These are phyloP conservation scores for Chaetomium sp. DNA, from an alignment of 2,329 filamentous ascomycete species.

Conservation along the genomic window DNA sequence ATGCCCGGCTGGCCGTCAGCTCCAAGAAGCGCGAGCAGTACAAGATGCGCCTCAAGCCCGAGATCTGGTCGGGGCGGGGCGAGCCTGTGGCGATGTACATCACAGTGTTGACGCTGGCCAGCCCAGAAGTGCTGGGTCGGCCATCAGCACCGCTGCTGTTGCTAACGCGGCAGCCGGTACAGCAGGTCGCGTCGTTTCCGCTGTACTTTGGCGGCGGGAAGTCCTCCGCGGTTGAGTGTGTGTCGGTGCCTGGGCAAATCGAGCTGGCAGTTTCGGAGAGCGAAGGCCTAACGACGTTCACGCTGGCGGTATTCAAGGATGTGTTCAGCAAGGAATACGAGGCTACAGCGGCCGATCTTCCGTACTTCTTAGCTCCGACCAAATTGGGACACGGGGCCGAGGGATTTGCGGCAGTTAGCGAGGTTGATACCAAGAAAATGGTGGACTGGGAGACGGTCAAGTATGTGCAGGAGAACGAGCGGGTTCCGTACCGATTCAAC, in stretches of 20 bases:
- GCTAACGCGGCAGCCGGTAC: constrained; percentile 60
- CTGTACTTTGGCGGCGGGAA: constrained; percentile 64
- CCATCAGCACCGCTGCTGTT: constrained; percentile 60
- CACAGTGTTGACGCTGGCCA: constrained; percentile 53
- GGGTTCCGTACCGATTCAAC: constrained; percentile 29
- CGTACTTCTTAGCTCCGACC: constrained; percentile 75
- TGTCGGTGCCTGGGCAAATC: constrained; percentile 39
- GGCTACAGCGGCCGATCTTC: constrained; percentile 54
- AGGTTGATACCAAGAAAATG: constrained; percentile 24
- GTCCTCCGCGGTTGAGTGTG: constrained; percentile 51
- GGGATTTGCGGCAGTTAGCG: constrained; percentile 15
- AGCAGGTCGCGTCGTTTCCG: constrained; percentile 59
- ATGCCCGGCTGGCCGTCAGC: constrained; percentile 75
- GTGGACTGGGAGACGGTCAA: constrained; percentile 59
- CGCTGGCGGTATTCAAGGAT: constrained; percentile 69
- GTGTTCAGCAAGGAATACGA: constrained; percentile 86
- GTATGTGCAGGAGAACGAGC: constrained; percentile 28
- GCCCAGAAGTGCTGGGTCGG: constrained; percentile 50
- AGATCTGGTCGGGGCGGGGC: constrained; percentile 56
- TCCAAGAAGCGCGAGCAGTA: constrained; percentile 70
- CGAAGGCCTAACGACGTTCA: constrained; percentile 61
- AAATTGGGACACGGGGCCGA: constrained; percentile 24
- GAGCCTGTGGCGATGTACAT: constrained; percentile 51
- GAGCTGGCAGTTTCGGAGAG: constrained; percentile 37
- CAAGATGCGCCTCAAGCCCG: constrained; percentile 70